phyloP scores from a whole-genome alignment of 116 monocot species.

The Iris pallida region DNA sequence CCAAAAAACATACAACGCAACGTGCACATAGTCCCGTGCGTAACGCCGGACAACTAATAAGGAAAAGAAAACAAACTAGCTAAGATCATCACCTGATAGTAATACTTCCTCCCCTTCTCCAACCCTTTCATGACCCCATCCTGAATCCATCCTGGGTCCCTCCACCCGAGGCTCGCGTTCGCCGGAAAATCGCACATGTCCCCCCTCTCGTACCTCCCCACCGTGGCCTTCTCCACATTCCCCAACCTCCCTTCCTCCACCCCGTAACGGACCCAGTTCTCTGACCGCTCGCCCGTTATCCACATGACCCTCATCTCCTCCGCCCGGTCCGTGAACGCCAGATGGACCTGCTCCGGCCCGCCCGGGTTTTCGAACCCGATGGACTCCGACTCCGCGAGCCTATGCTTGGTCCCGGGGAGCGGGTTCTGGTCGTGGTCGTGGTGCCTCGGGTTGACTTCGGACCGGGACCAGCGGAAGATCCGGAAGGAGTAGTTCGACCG shows the following conservation, averaged over 20 bases:
- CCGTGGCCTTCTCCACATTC: conserved; percentile 37
- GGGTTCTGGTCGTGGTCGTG: conserved; percentile 86
- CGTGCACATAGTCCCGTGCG: no score
- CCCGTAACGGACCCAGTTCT: conserved; percentile 59
- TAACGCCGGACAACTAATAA: not conserved
- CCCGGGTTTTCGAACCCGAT: conserved; percentile 31
- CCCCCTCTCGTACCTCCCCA: conserved; percentile 51
- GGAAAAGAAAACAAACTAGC: not conserved
- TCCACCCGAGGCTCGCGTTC: conserved; percentile 74
- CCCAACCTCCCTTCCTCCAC: conserved; percentile 27
- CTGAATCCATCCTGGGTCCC: conserved; percentile 88
- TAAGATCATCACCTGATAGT: conserved; percentile 56
- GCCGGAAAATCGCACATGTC: conserved; percentile 93
- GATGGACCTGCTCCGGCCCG: conserved; percentile 81
- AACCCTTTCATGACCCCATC: conserved; percentile 77
- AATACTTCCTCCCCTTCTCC: conserved; percentile 65
- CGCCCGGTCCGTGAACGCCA: conserved; percentile 61
- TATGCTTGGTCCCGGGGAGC: conserved; percentile 53
- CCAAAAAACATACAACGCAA: no score
- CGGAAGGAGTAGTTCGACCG: conserved; percentile 73
- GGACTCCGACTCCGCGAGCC: conserved; percentile 50
- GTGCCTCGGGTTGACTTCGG: conserved; percentile 45
- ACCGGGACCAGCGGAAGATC: conserved; percentile 63
- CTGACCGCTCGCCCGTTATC: conserved; percentile 39
- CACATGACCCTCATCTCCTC: conserved; percentile 97